phyloP scores from a whole-genome alignment of 352 stramenopile species.

The Phytopythium vexans region DNA sequence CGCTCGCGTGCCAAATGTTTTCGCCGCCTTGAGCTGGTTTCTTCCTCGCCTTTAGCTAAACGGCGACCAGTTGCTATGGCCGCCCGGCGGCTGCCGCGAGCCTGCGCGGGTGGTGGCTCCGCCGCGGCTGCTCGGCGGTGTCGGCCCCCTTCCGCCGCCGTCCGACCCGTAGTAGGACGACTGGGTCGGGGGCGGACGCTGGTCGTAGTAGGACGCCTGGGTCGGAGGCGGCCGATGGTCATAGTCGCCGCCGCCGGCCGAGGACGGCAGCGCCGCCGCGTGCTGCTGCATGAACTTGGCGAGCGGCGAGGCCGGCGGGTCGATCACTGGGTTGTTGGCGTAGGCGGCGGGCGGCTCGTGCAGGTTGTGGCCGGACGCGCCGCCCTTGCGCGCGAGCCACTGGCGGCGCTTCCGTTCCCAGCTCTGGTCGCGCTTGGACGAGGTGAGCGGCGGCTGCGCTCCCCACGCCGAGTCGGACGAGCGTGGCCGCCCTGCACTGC shows the following conservation, averaged over 20 bases:
- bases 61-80: constrained; percentile 59
- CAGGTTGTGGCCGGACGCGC: constrained; percentile 12
- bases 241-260: not conserved
- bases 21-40: too few species aligned
- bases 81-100: constrained; percentile 53
- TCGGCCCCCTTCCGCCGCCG: too few species aligned
- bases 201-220: too few species aligned
- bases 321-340: constrained; percentile 9
- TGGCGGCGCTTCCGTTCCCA: constrained; percentile 75
- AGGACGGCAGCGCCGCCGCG: constrained; percentile 7
- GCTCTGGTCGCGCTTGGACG: constrained; percentile 77
- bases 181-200: too few species aligned
- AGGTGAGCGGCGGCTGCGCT: constrained; percentile 62
- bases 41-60: constrained; percentile 14
- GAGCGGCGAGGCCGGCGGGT: constrained; percentile 50
- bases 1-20: too few species aligned
- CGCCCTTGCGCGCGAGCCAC: constrained; percentile 62
- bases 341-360: constrained; percentile 9
- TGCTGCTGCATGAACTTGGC: constrained; percentile 77
- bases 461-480: constrained; percentile 18
- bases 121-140: constrained; percentile 7
- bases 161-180: too few species aligned
- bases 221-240: not conserved
- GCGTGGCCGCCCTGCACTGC: not conserved
- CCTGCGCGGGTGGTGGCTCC: constrained; percentile 3